These are phyloP conservation scores for Apocynum venetum DNA, from an alignment of 257 asterid genomes.

Conservation along the genomic window DNA sequence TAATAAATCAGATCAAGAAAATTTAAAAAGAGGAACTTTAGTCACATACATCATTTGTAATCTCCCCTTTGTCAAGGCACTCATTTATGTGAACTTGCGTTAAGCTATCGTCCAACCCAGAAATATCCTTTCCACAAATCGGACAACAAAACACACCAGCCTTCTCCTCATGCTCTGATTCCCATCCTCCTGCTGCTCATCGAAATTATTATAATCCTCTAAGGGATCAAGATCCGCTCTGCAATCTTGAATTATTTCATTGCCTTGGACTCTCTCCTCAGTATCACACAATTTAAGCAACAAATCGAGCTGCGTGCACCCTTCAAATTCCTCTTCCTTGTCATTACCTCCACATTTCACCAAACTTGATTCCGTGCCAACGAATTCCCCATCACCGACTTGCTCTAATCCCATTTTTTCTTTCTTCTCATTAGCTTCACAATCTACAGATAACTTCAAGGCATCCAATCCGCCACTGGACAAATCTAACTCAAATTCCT, in stretches of 20 bases:
- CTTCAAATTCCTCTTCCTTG: slow-evolving; percentile 26
- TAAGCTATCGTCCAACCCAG: slow-evolving; percentile 49
- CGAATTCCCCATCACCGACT: slow-evolving; percentile 2
- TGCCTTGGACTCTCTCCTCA: slow-evolving; percentile 9
- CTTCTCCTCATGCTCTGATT: slow-evolving; percentile 8
- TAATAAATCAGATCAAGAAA: background rate
- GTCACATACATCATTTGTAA: slow-evolving; percentile 41
- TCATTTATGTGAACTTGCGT: slow-evolving; percentile 74
- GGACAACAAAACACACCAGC: slow-evolving; percentile 54
- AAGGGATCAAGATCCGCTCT: slow-evolving; percentile 3
- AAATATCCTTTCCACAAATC: slow-evolving; percentile 70
- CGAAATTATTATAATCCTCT: background rate
- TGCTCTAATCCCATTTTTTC: slow-evolving; percentile 14
- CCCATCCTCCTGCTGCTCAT: slow-evolving; percentile 16
- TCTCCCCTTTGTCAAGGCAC: slow-evolving; percentile 68
- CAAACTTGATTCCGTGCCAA: background rate
- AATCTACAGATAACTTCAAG: slow-evolving; percentile 49
- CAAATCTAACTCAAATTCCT: slow-evolving; percentile 26
- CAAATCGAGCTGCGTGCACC: slow-evolving; percentile 54
- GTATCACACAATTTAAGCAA: slow-evolving; percentile 66
- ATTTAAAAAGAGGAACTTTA: background rate
- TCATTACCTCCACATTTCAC: slow-evolving; percentile 4
- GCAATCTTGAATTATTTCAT: slow-evolving; percentile 5
- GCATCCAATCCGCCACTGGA: slow-evolving; percentile 51
- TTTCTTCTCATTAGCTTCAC: slow-evolving; percentile 5